A percentile compares a stretch with the other conserved stretches of the same genome.
Evolutionary conservation across 2,329 filamentous ascomycete genomes (phyloP).

Genomic region (Coniochaeta pulveracea): DNA sequence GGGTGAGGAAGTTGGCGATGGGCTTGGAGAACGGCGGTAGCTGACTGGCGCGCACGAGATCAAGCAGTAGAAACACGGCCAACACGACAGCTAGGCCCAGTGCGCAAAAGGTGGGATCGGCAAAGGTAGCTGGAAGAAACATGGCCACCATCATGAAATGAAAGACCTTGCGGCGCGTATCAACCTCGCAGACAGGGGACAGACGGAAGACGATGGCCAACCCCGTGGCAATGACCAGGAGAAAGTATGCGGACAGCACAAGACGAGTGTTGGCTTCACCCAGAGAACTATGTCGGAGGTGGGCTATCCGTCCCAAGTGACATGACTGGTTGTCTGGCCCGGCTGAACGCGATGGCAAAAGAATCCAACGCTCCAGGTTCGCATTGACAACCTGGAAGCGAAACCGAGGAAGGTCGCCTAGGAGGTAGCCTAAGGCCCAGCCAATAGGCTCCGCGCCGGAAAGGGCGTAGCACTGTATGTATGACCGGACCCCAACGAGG

Average conservation of each 20-base stretch:
- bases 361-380: slow-evolving; percentile 65
- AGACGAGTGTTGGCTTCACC: slow-evolving; percentile 78
- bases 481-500: slow-evolving; percentile 57
- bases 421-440: slow-evolving; percentile 83
- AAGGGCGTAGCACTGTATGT: slow-evolving; percentile 58
- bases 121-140: slow-evolving; percentile 75
- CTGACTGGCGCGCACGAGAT: slow-evolving; percentile 82
- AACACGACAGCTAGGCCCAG: slow-evolving; percentile 72
- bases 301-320: slow-evolving; percentile 48
- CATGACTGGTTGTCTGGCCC: slow-evolving; percentile 25
- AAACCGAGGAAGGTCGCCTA: slow-evolving; percentile 66
- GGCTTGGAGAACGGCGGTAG: slow-evolving; percentile 81
- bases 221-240: slow-evolving; percentile 56
- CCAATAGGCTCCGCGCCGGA: slow-evolving; percentile 70
- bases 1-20: slow-evolving; percentile 76
- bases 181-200: slow-evolving; percentile 73
- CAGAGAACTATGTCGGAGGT: slow-evolving; percentile 50
- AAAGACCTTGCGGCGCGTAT: slow-evolving; percentile 93
- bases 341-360: slow-evolving; percentile 42
- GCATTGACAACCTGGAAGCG: slow-evolving; percentile 59
- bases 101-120: slow-evolving; percentile 76
- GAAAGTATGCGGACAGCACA: slow-evolving; percentile 62
- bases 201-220: slow-evolving; percentile 65
- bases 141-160: slow-evolving; percentile 98
- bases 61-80: slow-evolving; percentile 76